Conservation (phyloP, 345 rosid species). For the Aurinia saxatilis region DNA sequence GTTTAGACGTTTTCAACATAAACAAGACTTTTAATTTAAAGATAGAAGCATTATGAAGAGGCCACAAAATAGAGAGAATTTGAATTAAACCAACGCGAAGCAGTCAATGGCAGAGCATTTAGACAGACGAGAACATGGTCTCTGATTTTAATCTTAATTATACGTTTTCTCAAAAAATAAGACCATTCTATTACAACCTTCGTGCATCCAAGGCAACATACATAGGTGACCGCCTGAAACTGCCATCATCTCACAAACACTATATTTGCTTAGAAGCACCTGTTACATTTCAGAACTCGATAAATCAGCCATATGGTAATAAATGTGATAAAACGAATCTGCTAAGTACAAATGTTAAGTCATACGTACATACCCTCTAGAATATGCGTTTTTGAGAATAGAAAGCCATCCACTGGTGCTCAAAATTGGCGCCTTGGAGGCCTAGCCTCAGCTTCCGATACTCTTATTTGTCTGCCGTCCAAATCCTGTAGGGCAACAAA, state of each 20-base stretch:
- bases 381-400: constrained; percentile 24
- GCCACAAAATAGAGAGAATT: background rate
- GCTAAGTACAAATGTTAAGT: background rate
- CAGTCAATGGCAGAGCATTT: constrained; percentile 23
- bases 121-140: constrained; percentile 25
- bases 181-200: constrained; percentile 12
- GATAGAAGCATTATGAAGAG: background rate
- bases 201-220: constrained; percentile 16
- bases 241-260: constrained; percentile 25
- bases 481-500: constrained; percentile 48
- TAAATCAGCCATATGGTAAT: background rate
- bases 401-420: constrained; percentile 19
- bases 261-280: constrained; percentile 16
- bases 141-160: constrained; percentile 2
- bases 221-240: constrained; percentile 20
- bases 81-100: constrained; percentile 20
- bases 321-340: background rate
- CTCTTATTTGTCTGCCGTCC: constrained; percentile 86
- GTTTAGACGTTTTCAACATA: background rate
- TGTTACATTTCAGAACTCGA: constrained; percentile 9
- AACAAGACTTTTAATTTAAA: background rate
- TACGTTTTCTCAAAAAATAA: constrained; percentile 15
- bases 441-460: constrained; percentile 73
- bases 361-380: constrained; percentile 26
- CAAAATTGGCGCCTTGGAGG: constrained; percentile 80